Base-by-base conservation (phyloP, 306 rosid genomes). In the Fragaria iinumae region DNA sequence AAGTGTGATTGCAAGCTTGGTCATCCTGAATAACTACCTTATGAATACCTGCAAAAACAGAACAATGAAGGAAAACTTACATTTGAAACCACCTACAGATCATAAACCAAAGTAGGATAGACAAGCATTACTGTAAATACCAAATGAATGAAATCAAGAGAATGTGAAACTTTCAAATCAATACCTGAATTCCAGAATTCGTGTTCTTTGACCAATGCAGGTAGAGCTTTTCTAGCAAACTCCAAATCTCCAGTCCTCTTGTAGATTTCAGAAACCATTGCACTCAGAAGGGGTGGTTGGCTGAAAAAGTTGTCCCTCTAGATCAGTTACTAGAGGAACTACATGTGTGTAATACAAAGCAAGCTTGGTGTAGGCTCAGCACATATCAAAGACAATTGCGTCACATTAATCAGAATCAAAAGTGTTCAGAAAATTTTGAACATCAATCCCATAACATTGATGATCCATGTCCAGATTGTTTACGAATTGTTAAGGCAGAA, bases 251-350 rank as follows among this genome's bases (percentile, higher is more conserved):
- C 89, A 2, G 96, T 95, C 75, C 80, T 80, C 68, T 50, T 25
- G 84, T 84, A 92, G 83, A 92, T 88, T 76, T 89, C 96, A 64
- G 79, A 80, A 74, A 95, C 86, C 97, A 95, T 95, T 65, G 97
- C 88, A 29, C 99, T 95, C 60, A 95, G 84, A 73, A 95, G 92
- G 9, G 97, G 99, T 82, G 99, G 99, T 89, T 95, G 96, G 88
- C 99, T 95, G 89, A 83, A 81, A 87, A 78, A 62, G 38, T 62
- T 78, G 20, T 32, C 32, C 45, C 75, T 55, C 76, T 74, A 53
- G 48, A 74, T 78, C 47, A 50, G 44, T 78, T 67, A 6, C 32
- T 66, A 41, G 59, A 64, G 63, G 56, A 65, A 67, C 49, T 41
- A 50, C 20, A 80, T 71, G 69, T 39, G 25, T 11, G n/a, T 20